Percentiles rank a stretch among this genome's conserved stretches.
These are phyloP conservation scores for Penstemon newberryi DNA, from an alignment of 257 asterid species.

Conservation along the genomic window DNA sequence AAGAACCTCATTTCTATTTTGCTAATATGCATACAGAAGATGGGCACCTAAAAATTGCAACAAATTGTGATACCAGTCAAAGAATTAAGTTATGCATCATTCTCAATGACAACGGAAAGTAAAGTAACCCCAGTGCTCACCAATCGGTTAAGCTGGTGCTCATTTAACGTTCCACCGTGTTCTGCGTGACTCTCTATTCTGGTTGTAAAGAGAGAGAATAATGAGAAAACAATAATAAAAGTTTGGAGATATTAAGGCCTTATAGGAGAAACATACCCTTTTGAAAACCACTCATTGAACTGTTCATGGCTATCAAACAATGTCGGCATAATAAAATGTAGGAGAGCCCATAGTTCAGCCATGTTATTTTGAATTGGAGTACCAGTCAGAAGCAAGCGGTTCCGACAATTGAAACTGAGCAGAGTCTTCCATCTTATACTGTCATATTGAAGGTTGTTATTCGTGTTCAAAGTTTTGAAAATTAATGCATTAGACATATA, in stretches of 20 bases:
- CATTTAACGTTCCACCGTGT: conserved; percentile 97
- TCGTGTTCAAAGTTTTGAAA: conserved; percentile 14
- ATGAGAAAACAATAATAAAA: conserved; percentile 29
- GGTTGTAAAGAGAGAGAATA: conserved; percentile 37
- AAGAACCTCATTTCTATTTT: conserved; percentile 4
- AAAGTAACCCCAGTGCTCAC: conserved; percentile 49
- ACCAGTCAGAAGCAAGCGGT: conserved; percentile 97
- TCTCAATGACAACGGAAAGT: conserved; percentile 10
- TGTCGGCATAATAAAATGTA: conserved; percentile 98
- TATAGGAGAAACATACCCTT: conserved; percentile 64
- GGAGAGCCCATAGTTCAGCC: conserved; percentile 98
- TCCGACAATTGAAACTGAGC: conserved; percentile 95
- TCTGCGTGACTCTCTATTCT: conserved; percentile 99
- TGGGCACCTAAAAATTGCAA: neutral
- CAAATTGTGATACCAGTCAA: neutral
- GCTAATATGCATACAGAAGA: neutral
- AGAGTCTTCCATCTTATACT: conserved; percentile 99
- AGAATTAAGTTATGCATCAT: neutral
- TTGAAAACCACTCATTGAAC: conserved; percentile 98
- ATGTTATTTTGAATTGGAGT: conserved; percentile 97
- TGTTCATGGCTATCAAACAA: conserved; percentile 96
- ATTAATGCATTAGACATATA: neutral
- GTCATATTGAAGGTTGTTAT: conserved; percentile 39
- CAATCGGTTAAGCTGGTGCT: conserved; percentile 97
- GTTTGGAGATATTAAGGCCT: conserved; percentile 13